Conservation (phyloP, 176 grass and related monocot species). For the Elaeis guineensis region DNA sequence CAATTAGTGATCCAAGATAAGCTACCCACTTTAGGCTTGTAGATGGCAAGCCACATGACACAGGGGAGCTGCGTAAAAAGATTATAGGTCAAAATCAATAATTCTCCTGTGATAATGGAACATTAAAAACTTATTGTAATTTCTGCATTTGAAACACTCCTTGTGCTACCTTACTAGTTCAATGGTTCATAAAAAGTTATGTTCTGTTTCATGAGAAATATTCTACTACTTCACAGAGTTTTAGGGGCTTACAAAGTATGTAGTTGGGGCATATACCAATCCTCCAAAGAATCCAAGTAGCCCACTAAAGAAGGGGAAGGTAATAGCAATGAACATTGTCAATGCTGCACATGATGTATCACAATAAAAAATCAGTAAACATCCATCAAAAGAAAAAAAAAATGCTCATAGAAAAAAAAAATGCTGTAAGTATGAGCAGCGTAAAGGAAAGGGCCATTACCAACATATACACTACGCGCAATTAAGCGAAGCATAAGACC, state of each 20-base stretch:
- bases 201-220: too few species aligned
- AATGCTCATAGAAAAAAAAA: too few species aligned
- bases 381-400: too few species aligned
- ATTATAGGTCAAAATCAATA: too few species aligned
- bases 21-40: conserved; percentile 66
- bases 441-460: conserved; percentile 20
- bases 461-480: conserved; percentile 54
- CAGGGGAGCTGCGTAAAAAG: conserved; percentile 64
- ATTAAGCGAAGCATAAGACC: conserved; percentile 54
- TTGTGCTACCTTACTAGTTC: too few species aligned
- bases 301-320: conserved; percentile 75
- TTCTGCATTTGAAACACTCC: too few species aligned
- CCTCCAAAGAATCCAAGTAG: conserved; percentile 88
- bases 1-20: conserved; percentile 80
- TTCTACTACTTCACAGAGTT: background rate
- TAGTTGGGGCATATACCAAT: conserved; percentile 71
- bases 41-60: conserved; percentile 78
- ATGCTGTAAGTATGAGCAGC: too few species aligned
- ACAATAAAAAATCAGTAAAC: background rate
- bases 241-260: conserved; percentile 60
- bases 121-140: too few species aligned
- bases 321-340: conserved; percentile 88
- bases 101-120: too few species aligned
- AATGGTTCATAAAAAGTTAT: too few species aligned
- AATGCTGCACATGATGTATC: conserved; percentile 39